These are phyloP conservation scores for Lactarius akahatsu DNA, from an alignment of 768 basidiomycete species.

Conservation along the genomic window DNA sequence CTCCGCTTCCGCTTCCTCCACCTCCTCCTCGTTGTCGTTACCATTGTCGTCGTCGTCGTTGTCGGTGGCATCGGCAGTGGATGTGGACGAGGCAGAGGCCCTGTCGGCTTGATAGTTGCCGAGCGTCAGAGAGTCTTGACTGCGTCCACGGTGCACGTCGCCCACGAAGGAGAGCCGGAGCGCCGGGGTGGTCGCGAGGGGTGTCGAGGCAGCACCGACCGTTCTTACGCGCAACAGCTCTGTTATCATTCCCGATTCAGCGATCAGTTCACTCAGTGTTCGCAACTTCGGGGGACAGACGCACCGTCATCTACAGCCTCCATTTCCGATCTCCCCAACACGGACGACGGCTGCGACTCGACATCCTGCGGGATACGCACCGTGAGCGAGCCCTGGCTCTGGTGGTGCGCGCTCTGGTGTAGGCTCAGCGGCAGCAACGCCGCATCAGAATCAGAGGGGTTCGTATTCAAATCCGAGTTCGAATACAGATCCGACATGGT, in stretches of 20 bases:
- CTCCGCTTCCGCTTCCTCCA: neutral
- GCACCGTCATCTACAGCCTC: constrained; percentile 41
- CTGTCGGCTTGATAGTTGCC: too few relatives aligned
- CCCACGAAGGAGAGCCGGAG: constrained; percentile 35
- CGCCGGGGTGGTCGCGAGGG: constrained; percentile 42
- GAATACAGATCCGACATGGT: constrained; percentile 19
- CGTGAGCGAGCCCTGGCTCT: constrained; percentile 31
- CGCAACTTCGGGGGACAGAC: constrained; percentile 20
- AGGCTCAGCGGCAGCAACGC: constrained; percentile 36
- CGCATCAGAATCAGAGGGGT: neutral
- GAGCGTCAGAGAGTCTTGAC: constrained; percentile 22
- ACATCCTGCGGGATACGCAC: constrained; percentile 40
- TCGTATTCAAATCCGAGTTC: constrained; percentile 9
- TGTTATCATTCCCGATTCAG: constrained; percentile 29
- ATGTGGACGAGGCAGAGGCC: neutral
- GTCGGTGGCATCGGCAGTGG: neutral
- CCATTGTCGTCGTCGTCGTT: neutral
- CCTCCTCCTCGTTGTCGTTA: neutral
- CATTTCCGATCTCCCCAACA: constrained; percentile 33
- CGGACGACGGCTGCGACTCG: constrained; percentile 38
- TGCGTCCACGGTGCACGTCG: constrained; percentile 9
- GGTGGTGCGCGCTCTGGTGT: constrained; percentile 28
- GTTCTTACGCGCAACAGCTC: constrained; percentile 51
- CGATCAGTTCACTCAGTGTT: constrained; percentile 5
- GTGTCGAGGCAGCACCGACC: constrained; percentile 52